Base-by-base conservation (phyloP, 2,329 filamentous ascomycete genomes). In the Colletotrichum spinosum region DNA sequence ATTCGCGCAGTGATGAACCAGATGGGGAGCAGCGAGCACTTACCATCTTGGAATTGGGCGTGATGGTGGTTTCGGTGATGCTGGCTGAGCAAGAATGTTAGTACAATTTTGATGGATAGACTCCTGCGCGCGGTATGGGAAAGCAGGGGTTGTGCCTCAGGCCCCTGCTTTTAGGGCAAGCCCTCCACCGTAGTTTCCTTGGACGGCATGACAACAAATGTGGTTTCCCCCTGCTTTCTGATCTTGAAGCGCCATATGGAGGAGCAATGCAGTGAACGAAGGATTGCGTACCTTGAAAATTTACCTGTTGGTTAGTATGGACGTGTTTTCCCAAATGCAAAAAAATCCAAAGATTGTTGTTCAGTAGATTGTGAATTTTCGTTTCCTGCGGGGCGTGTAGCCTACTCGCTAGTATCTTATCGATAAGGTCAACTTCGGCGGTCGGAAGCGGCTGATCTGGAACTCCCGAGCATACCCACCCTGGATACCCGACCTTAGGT, bases 11-110 rank as follows among this genome's bases (percentile, higher is more conserved):
- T 25, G 25, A 25, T 4, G 25, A 25, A 25, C 25, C 33, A 68
- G 70, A 64, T 66, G 68, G 70, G 61, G 67, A 65, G 71, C 63
- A 50, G 69, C 70, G 48, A 54, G 44, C 58, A 83, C 81, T 80
- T 81, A 87, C 85, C 85, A 87, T 87, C 81, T 86, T 83, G 81
- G 79, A 81, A 79, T 81, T 80, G 78, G 76, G 78, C 78, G 81
- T 80, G 78, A 79, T 83, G 83, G 83, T 80, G 81, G 81, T 79
- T 80, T 84, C 83, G 80, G 80, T 79, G 81, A 25, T 25, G 25
- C 25, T 25, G 25, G 25, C 25, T 25, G 25, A 25, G 25, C 25
- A 25, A 25, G 25, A 25, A 25, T 25, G 25, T 25, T 25, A 25
- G 25, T 78, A 76, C 79, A 83, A 82, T 76, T 80, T 79, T 78